Evolutionary conservation across 441 rosid genomes (phyloP), one percentile per base, ranked within the genome.

Genomic region (Euphorbia schlechtendalii): DNA sequence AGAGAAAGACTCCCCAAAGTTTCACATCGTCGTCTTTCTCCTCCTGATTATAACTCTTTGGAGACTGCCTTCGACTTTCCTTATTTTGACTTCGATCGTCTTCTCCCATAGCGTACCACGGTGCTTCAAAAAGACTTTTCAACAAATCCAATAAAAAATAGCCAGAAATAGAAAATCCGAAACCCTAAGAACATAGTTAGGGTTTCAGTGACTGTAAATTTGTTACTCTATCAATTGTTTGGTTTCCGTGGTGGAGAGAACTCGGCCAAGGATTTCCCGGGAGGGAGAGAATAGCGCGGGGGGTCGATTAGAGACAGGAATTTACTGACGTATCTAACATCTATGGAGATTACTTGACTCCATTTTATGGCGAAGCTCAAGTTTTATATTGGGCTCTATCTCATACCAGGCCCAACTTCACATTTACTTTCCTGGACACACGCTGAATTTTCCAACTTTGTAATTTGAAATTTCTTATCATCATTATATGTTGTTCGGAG

Each of bases 1-100:
- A 83, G 46, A 81, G 77, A 45, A 90, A 72, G 48, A 86, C 69
- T 10, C 91, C 87, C 97, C 89, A 90, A 52, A 85, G 83, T 75
- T 85, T 86, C 53, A 56, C 27, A 14, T 59, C 56, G 14, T 69
- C 72, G 24, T 75, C 79, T 4, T 78, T 78, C 13, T 76, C 70
- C 59, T 65, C 70, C 27, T 71, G 82, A 59, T 52, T n/a, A 0
- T 49, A 36, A 22, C 24, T 59, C 28, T 45, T 52, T 8, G 64
- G 55, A 4, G 66, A 38, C 34, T 12, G 62, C 71, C 70, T 38
- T 12, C 17, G 38, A 18, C 27, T 57, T 3, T 58, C 61, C 48
- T n/a, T n/a, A n/a, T n/a, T n/a, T n/a, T 56, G 64, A 48, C 24
- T 49, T 15, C 0, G 18, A 9, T 65, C 58, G 1, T 54, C 58